These are phyloP conservation scores for Mallotus japonicus DNA, from an alignment of 441 rosid genomes.

Conservation along the genomic window DNA sequence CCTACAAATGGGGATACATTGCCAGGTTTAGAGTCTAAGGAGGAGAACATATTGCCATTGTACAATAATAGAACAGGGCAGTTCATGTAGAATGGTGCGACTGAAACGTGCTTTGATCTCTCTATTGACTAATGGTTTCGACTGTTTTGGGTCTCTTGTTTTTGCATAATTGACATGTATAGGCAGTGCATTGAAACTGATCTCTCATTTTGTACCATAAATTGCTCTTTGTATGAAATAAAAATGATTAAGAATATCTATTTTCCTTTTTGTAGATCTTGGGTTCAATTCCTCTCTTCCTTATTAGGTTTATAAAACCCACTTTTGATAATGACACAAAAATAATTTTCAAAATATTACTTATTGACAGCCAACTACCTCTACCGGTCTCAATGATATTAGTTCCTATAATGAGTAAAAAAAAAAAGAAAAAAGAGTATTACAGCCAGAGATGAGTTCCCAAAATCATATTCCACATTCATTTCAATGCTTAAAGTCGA, in stretches of 20 bases:
- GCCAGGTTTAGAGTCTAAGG: constrained; percentile 31
- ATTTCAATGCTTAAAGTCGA: no score
- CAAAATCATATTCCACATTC: not conserved
- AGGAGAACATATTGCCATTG: constrained; percentile 18
- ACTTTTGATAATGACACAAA: no score
- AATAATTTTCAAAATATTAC: no score
- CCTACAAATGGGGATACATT: constrained; percentile 25
- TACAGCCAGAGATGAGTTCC: not conserved
- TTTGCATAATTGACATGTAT: constrained; percentile 9
- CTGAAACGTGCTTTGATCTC: not conserved
- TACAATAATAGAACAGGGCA: constrained; percentile 21
- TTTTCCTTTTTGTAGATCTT: no score
- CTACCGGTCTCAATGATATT: no score
- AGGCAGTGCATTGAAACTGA: constrained; percentile 1
- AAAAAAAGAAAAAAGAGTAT: no score
- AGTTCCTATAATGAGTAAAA: no score
- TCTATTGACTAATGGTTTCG: not conserved
- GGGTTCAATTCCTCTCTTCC: no score
- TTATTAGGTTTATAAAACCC: no score
- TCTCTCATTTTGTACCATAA: not conserved
- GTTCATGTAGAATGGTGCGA: constrained; percentile 28
- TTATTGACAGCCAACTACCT: no score
- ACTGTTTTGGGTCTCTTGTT: not conserved
- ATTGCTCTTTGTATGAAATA: not conserved
- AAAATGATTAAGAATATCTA: not conserved